Percentiles rank a stretch among this genome's conserved stretches.
phyloP scores from a whole-genome alignment of 345 rosid species.

The Lumnitzera littorea region DNA sequence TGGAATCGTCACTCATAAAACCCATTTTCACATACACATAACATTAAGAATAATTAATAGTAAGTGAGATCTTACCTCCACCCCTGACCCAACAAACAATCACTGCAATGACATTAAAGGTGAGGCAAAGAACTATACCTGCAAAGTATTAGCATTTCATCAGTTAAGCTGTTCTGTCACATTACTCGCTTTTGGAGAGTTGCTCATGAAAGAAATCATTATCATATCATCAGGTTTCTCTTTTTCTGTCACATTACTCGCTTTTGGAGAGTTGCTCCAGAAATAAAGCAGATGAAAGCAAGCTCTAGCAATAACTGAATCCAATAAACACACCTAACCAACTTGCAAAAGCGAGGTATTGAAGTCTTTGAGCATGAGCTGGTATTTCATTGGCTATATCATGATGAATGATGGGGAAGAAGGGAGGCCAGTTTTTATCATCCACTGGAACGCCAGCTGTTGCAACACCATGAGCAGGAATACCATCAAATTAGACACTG shows the following conservation, averaged over 20 bases:
- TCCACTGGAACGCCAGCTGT: slow-evolving; percentile 72
- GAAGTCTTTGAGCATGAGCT: slow-evolving; percentile 85
- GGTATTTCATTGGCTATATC: slow-evolving; percentile 97
- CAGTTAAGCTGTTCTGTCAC: not conserved
- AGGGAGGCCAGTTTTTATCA: slow-evolving; percentile 91
- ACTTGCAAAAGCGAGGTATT: slow-evolving; percentile 96
- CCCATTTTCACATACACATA: no score
- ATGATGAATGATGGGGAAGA: slow-evolving; percentile 94
- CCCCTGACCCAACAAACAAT: slow-evolving; percentile 87
- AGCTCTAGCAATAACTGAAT: no score
- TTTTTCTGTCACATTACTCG: not conserved
- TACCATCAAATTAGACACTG: not conserved
- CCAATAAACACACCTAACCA: slow-evolving; percentile 67
- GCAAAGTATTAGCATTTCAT: slow-evolving; percentile 16
- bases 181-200: no score
- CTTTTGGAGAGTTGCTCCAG: not conserved
- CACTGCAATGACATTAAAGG: slow-evolving; percentile 73
- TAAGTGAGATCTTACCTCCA: slow-evolving; percentile 57
- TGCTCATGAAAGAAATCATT: not conserved
- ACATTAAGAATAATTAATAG: not conserved
- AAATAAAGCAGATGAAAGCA: not conserved
- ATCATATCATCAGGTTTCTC: not conserved
- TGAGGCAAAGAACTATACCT: slow-evolving; percentile 89
- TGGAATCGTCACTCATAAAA: no score
- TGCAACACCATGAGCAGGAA: slow-evolving; percentile 4